Percentiles rank a stretch among this genome's conserved stretches.
phyloP scores from a whole-genome alignment of 257 asterid species.

The Solanum sejunctum region DNA sequence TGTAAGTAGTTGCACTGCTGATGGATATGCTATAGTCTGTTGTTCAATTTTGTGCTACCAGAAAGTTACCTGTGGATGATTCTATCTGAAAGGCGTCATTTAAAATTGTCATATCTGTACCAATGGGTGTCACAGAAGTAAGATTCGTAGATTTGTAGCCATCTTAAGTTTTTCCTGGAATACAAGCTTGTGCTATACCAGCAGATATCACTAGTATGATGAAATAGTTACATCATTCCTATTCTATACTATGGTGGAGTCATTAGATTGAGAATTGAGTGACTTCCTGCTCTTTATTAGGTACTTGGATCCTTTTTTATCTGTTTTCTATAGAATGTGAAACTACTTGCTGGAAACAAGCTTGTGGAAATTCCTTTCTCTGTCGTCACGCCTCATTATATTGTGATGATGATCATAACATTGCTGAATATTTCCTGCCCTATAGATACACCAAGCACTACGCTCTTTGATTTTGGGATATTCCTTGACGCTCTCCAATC shows the following conservation, averaged over 20 bases:
- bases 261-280: background rate
- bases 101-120: background rate
- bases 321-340: slow-evolving; percentile 83
- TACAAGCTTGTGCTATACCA: background rate
- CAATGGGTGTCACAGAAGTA: background rate
- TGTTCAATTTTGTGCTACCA: background rate
- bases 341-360: slow-evolving; percentile 74
- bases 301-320: slow-evolving; percentile 92
- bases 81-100: background rate
- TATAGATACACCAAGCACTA: slow-evolving; percentile 33
- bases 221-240: background rate
- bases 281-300: slow-evolving; percentile 15
- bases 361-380: slow-evolving; percentile 28
- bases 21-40: background rate
- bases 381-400: slow-evolving; percentile 47
- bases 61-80: background rate
- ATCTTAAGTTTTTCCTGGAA: background rate
- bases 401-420: slow-evolving; percentile 33
- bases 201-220: background rate
- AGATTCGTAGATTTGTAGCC: background rate
- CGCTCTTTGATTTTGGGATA: slow-evolving; percentile 80
- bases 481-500: slow-evolving; percentile 91
- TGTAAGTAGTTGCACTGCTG: slow-evolving; percentile 35
- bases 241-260: background rate
- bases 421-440: slow-evolving; percentile 51